phyloP scores from a whole-genome alignment of 225 moss, liverwort and hornwort species.

The Neckera pumila region DNA sequence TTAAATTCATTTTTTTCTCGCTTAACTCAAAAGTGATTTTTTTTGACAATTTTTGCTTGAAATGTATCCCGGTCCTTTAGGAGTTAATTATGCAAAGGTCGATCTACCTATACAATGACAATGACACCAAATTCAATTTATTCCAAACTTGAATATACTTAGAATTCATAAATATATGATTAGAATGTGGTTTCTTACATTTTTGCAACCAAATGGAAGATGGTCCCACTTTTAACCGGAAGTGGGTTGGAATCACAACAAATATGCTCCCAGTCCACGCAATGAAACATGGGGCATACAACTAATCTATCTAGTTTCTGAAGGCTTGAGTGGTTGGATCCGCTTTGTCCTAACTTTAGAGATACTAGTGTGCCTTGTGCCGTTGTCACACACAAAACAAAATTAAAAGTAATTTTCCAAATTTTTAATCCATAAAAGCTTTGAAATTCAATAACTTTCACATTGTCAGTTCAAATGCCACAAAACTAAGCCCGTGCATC shows the following conservation, averaged over 20 bases:
- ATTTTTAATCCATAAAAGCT: too few species aligned
- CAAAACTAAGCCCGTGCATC: too few species aligned
- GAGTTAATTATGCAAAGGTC: background rate
- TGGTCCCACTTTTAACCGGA: too few species aligned
- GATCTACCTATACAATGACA: background rate
- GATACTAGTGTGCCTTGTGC: too few species aligned
- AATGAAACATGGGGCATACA: background rate
- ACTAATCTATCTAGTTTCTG: background rate
- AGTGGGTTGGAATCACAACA: too few species aligned
- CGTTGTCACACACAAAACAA: too few species aligned
- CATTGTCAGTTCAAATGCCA: too few species aligned
- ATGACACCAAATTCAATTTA: background rate
- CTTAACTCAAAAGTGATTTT: background rate
- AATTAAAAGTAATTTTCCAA: too few species aligned
- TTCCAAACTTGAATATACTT: background rate
- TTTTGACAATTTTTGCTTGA: background rate
- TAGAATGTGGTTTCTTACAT: background rate
- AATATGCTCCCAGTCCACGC: accelerated
- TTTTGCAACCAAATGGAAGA: background rate
- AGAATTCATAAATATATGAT: background rate
- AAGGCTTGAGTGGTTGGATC: background rate
- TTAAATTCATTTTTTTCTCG: background rate
- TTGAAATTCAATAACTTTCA: too few species aligned
- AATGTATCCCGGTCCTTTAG: accelerated
- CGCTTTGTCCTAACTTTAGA: background rate